A percentile compares a stretch with the other conserved stretches of the same genome.
phyloP scores from a whole-genome alignment of 108 stramenopile genomes.

The Nannochloropsis salina region DNA sequence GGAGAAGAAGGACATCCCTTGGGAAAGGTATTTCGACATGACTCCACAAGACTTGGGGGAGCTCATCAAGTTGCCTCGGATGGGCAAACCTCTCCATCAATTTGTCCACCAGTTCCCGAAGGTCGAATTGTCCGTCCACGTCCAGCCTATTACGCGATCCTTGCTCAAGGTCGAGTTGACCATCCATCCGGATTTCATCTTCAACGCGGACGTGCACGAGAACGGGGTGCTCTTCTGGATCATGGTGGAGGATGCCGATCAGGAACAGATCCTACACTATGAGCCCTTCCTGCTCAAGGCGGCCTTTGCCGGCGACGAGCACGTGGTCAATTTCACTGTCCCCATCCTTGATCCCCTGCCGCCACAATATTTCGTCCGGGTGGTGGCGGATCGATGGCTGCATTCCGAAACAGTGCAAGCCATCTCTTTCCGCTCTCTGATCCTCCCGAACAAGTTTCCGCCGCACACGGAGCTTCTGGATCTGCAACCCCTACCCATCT shows the following conservation, averaged over 20 bases:
- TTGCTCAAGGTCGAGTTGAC: conserved; percentile 86
- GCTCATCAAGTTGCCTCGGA: conserved; percentile 89
- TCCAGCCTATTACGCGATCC: conserved; percentile 93
- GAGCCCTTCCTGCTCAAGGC: conserved; percentile 77
- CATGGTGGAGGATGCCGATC: conserved; percentile 92
- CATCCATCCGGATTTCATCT: conserved; percentile 83
- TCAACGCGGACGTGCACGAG: conserved; percentile 77
- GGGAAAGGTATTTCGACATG: conserved; percentile 88
- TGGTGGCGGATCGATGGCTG: conserved; percentile 93
- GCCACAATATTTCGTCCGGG: conserved; percentile 80
- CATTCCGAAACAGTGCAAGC: conserved; percentile 83
- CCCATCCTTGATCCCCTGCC: conserved; percentile 90
- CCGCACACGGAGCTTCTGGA: conserved; percentile 94
- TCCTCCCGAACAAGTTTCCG: conserved; percentile 89
- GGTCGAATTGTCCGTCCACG: conserved; percentile 81
- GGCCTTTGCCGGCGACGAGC: conserved; percentile 71
- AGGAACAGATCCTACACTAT: conserved; percentile 86
- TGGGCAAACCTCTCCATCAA: conserved; percentile 91
- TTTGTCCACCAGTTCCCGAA: conserved; percentile 93
- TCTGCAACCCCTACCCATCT: conserved; percentile 81
- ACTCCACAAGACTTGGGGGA: conserved; percentile 93
- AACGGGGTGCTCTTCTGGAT: conserved; percentile 83
- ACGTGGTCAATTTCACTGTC: conserved; percentile 79
- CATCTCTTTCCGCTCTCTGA: conserved; percentile 86
- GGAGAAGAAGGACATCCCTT: conserved; percentile 91